Evolutionary conservation across 176 grass and related monocot species (phyloP).

Genomic region (Oryza brachyantha): DNA sequence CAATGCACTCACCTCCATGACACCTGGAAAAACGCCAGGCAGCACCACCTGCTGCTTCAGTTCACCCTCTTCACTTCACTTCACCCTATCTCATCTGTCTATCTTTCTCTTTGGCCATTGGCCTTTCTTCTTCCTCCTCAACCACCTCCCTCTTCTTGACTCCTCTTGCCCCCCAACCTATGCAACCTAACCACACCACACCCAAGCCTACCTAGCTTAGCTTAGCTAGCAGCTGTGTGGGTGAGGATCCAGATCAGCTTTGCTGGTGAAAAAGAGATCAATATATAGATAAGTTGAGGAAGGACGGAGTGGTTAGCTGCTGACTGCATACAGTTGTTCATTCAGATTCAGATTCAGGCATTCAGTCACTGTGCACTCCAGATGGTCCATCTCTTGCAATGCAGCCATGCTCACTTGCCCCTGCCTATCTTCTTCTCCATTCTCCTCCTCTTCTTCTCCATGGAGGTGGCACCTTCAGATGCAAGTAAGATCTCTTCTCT

Average conservation of each 20-base stretch:
- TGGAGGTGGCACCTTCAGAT: slow-evolving; percentile 21
- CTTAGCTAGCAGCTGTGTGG: not conserved
- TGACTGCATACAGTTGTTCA: not conserved
- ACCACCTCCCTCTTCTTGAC: not conserved
- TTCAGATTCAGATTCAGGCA: not conserved
- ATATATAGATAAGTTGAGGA: not conserved
- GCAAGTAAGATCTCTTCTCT: slow-evolving; percentile 22
- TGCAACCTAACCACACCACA: not conserved
- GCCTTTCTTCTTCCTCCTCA: not conserved
- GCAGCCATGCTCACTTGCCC: slow-evolving; percentile 12
- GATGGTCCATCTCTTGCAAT: slow-evolving; percentile 47
- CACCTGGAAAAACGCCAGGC: not conserved
- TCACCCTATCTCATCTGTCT: not conserved
- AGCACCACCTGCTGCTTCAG: not conserved
- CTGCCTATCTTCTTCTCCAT: slow-evolving; percentile 29
- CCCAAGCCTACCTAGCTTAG: not conserved
- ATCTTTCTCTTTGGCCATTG: too few relatives aligned
- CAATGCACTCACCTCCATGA: slow-evolving; percentile 12
- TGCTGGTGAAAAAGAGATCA: not conserved
- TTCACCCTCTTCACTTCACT: not conserved
- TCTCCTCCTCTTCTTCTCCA: slow-evolving; percentile 33
- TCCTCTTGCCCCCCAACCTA: not conserved
- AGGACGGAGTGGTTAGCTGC: too few relatives aligned
- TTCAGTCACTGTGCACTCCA: not conserved
- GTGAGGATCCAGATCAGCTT: not conserved